Conservation (phyloP, 129 eudicot genomes). For the Chrysanthemum seticuspe region DNA sequence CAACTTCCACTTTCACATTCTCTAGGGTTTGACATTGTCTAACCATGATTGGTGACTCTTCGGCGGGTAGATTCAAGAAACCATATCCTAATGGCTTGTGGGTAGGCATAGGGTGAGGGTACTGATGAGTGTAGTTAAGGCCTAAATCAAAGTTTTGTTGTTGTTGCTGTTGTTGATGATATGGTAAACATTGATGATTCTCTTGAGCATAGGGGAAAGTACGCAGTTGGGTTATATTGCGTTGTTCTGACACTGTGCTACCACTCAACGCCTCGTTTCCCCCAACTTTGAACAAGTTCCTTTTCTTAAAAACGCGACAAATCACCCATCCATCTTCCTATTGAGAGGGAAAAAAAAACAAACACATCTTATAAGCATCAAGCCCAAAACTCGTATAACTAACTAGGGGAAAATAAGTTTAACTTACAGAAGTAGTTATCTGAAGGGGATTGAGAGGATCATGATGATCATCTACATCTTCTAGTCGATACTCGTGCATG, state of each 20-base stretch:
- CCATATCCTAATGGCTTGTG: conserved; percentile 42
- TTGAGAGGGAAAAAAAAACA: not conserved
- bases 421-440: conserved; percentile 34
- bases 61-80: conserved; percentile 28
- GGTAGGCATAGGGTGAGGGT: conserved; percentile 39
- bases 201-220: conserved; percentile 33
- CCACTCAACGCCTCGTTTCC: conserved; percentile 46
- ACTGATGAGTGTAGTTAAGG: conserved; percentile 55
- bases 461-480: conserved; percentile 53
- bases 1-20: conserved; percentile 64
- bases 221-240: conserved; percentile 26
- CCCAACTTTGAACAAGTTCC: conserved; percentile 76
- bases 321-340: conserved; percentile 98
- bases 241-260: conserved; percentile 41
- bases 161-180: conserved; percentile 23
- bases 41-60: conserved; percentile 40
- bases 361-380: not conserved
- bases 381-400: conserved; percentile 2
- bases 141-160: conserved; percentile 48
- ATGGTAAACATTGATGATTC: conserved; percentile 44
- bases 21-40: conserved; percentile 57
- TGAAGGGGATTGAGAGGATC: conserved; percentile 52
- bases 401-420: not conserved
- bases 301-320: conserved; percentile 84
- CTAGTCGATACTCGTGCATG: conserved; percentile 93